Percentiles rank a stretch among this genome's conserved stretches.
These are phyloP conservation scores for Fusarium circinatum DNA, from an alignment of 2,329 filamentous ascomycete species.

Conservation along the genomic window DNA sequence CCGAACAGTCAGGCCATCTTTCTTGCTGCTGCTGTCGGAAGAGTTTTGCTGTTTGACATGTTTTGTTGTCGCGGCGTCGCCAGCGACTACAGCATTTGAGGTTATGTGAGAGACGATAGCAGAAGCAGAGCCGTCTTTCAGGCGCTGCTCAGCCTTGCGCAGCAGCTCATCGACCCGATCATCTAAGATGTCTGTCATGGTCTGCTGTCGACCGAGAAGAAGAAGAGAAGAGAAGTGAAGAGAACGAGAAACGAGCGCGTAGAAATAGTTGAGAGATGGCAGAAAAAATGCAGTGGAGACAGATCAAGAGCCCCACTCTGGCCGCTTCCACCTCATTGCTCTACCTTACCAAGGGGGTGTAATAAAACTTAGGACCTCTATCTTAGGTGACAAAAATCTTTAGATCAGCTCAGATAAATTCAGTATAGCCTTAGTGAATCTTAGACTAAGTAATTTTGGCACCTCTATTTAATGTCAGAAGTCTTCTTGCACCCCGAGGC, in stretches of 20 bases:
- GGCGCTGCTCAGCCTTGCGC: conserved; percentile 48
- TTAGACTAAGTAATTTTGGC: no score
- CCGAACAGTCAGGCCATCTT: conserved; percentile 43
- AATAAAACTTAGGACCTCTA: no score
- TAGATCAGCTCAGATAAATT: no score
- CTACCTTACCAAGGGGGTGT: no score
- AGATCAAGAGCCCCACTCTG: not conserved
- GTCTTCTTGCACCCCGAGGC: no score
- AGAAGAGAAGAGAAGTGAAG: conserved; percentile 21
- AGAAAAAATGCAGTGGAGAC: conserved; percentile 31
- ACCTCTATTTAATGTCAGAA: no score
- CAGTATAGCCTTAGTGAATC: no score
- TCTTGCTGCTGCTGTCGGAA: conserved; percentile 35
- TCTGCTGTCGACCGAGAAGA: conserved; percentile 39
- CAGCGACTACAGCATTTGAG: conserved; percentile 30
- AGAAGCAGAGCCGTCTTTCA: conserved; percentile 39
- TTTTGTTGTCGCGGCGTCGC: conserved; percentile 21
- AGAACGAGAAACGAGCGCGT: conserved; percentile 26
- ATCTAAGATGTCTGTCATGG: conserved; percentile 46
- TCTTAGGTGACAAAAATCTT: no score
- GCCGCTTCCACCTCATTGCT: not conserved
- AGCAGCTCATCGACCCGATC: conserved; percentile 48
- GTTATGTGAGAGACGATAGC: conserved; percentile 14
- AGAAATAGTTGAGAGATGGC: conserved; percentile 33
- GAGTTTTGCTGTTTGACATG: conserved; percentile 30